These are phyloP conservation scores for Pseudocercospora crystallina DNA, from an alignment of 2,329 filamentous ascomycete species.

Conservation along the genomic window DNA sequence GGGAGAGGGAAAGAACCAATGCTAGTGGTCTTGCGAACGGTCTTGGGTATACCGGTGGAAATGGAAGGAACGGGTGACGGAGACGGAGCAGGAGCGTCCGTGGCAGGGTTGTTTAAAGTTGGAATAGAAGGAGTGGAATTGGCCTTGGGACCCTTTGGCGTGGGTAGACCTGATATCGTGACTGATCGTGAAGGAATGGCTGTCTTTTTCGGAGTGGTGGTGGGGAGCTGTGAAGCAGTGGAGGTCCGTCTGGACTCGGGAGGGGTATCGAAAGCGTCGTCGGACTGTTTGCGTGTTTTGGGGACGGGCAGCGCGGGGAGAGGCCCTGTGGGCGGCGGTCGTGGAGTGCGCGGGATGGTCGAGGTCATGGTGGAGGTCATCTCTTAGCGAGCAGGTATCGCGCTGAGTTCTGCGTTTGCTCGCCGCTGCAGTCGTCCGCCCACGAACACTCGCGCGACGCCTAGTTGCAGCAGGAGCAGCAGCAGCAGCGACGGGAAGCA, in stretches of 20 bases:
- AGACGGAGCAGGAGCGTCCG: conserved; percentile 29
- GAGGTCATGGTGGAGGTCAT: conserved; percentile 24
- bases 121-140: conserved; percentile 59
- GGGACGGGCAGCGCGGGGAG: conserved; percentile 72
- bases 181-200: conserved; percentile 36
- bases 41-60: conserved; percentile 48
- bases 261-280: conserved; percentile 51
- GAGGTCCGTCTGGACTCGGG: conserved; percentile 26
- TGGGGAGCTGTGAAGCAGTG: conserved; percentile 32
- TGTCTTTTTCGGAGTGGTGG: conserved; percentile 35
- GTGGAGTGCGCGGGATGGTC: conserved; percentile 55
- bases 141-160: conserved; percentile 39
- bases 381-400: background rate
- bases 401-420: conserved; percentile 1
- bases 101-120: conserved; percentile 44
- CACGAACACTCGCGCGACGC: background rate
- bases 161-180: conserved; percentile 56
- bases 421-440: background rate
- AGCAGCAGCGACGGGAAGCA: background rate
- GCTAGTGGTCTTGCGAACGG: conserved; percentile 82
- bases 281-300: conserved; percentile 64
- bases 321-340: conserved; percentile 69
- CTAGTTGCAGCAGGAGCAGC: background rate
- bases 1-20: conserved; percentile 93
- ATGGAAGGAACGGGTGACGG: conserved; percentile 13